These are phyloP conservation scores for Xylaria nigripes DNA, from an alignment of 495 filamentous ascomycete species.

Conservation along the genomic window DNA sequence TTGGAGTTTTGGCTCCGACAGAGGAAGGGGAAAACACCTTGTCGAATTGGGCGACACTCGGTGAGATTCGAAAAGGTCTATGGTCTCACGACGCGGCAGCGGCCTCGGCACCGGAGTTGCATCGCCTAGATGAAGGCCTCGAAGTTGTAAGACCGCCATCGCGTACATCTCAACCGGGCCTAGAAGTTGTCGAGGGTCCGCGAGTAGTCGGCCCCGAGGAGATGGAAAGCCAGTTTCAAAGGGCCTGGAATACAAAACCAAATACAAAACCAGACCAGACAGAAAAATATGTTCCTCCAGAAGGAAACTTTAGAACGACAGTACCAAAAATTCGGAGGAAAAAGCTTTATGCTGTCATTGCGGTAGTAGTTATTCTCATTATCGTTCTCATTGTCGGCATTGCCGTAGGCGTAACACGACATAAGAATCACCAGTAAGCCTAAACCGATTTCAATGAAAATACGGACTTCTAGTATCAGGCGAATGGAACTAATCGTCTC, in stretches of 20 bases:
- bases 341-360: neutral
- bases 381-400: slow-evolving; percentile 12
- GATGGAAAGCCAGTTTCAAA: neutral
- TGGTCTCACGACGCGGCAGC: neutral
- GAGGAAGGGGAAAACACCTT: neutral
- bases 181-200: slow-evolving; percentile 6
- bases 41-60: neutral
- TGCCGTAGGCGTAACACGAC: slow-evolving; percentile 16
- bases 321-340: neutral
- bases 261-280: neutral
- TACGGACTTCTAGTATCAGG: neutral
- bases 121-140: slow-evolving; percentile 12
- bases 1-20: neutral
- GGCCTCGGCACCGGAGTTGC: slow-evolving; percentile 8
- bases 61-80: slow-evolving; percentile 5
- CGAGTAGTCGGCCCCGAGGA: slow-evolving; percentile 8
- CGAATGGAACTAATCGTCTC: neutral
- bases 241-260: neutral
- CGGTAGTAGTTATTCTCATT: slow-evolving; percentile 1
- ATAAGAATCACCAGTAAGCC: slow-evolving; percentile 3
- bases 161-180: slow-evolving; percentile 11
- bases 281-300: neutral
- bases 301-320: neutral
- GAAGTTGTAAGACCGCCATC: slow-evolving; percentile 1
- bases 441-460: neutral